Evolutionary conservation across 192 early-diverging fungal genomes (phyloP).

Genomic region (Rhizophlyctis rosea): DNA sequence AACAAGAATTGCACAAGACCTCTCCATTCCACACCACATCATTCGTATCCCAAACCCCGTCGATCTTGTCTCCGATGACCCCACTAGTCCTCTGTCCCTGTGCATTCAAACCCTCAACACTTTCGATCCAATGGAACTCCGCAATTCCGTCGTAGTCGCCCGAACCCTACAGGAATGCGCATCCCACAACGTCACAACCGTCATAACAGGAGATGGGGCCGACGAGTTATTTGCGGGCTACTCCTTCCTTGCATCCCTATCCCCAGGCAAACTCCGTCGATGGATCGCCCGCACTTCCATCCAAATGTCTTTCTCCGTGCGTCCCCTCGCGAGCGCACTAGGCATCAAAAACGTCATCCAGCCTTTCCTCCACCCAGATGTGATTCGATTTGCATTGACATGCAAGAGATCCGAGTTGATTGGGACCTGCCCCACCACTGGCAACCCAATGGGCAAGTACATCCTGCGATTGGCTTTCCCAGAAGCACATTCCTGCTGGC

Average conservation of each 20-base stretch:
- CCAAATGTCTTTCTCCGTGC: conserved; percentile 59
- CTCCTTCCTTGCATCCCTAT: conserved; percentile 55
- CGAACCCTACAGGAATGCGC: conserved; percentile 44
- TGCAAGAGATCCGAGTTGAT: conserved; percentile 31
- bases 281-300: conserved; percentile 39
- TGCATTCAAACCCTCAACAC: conserved; percentile 53
- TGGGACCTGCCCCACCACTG: neutral
- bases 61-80: conserved; percentile 13
- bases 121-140: conserved; percentile 73
- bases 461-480: conserved; percentile 61
- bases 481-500: conserved; percentile 53
- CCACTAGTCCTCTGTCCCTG: conserved; percentile 39
- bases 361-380: conserved; percentile 53
- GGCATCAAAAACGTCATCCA: conserved; percentile 61
- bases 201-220: conserved; percentile 65
- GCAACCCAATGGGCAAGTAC: conserved; percentile 47
- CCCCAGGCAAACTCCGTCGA: conserved; percentile 36
- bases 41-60: conserved; percentile 44
- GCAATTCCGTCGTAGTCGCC: conserved; percentile 61
- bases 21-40: conserved; percentile 44
- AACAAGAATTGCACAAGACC: conserved; percentile 39
- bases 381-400: conserved; percentile 53
- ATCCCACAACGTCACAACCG: conserved; percentile 37
- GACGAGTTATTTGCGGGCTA: conserved; percentile 75
- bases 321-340: conserved; percentile 43